Evolutionary conservation across 2,329 filamentous ascomycete species (phyloP).

Genomic region (Arthrobotrys sphaeroides): DNA sequence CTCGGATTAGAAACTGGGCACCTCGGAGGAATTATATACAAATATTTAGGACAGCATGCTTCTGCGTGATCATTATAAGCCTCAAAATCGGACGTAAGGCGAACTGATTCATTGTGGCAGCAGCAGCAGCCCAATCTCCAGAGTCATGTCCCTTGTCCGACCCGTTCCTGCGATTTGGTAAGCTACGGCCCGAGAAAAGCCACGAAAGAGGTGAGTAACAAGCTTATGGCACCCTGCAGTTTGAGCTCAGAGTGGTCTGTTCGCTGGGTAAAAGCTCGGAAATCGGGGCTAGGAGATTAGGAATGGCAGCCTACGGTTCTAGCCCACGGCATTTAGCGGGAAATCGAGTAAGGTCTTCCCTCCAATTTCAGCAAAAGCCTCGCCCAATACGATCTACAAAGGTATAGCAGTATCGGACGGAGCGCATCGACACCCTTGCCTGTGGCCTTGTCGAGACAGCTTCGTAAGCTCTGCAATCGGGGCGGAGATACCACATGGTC

Average conservation of each 20-base stretch:
- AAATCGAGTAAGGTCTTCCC: constrained; percentile 24
- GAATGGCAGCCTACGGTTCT: constrained; percentile 49
- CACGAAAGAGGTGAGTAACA: constrained; percentile 1
- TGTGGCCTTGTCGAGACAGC: constrained; percentile 7
- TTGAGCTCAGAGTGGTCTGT: constrained; percentile 15
- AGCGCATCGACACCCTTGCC: constrained; percentile 14
- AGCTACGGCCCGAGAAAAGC: constrained; percentile 41
- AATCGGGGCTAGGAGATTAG: constrained; percentile 36
- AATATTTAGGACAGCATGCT: not conserved
- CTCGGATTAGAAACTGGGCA: not conserved
- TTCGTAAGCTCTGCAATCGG: constrained; percentile 44
- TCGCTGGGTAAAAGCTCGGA: not conserved
- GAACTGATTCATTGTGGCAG: constrained; percentile 11
- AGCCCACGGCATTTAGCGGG: constrained; percentile 50
- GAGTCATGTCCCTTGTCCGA: constrained; percentile 27
- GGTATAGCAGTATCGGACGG: constrained; percentile 10
- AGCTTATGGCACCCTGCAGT: constrained; percentile 5
- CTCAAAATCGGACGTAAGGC: constrained; percentile 49
- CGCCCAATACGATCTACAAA: constrained; percentile 8
- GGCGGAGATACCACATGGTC: constrained; percentile 12
- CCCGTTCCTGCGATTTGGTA: constrained; percentile 46
- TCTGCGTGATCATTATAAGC: constrained; percentile 27
- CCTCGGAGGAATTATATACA: constrained; percentile 20
- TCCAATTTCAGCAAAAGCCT: constrained; percentile 34
- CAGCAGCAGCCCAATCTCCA: constrained; percentile 27